Conservation (phyloP, 2,329 filamentous ascomycete species). For the Furcasterigmium furcatum region DNA sequence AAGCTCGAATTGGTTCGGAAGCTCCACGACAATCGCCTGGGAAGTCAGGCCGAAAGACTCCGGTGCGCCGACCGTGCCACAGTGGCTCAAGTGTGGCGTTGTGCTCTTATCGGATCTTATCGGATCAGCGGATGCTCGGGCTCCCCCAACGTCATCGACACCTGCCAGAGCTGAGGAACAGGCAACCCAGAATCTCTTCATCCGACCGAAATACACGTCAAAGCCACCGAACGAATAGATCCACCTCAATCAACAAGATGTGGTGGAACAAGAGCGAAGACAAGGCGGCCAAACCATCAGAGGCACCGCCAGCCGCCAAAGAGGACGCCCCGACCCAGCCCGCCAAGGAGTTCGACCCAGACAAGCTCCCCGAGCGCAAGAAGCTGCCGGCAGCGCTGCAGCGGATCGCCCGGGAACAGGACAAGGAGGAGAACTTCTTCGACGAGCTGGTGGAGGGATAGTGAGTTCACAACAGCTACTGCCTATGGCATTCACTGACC, state of each 20-base stretch:
- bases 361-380: constrained; percentile 43
- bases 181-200: neutral
- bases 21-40: constrained; percentile 7
- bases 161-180: neutral
- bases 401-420: constrained; percentile 53
- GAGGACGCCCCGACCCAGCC: constrained; percentile 22
- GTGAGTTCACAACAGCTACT: too few relatives aligned
- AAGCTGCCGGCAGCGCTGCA: constrained; percentile 55
- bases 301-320: constrained; percentile 14
- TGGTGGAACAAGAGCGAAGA: constrained; percentile 41
- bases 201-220: neutral
- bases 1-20: constrained; percentile 15
- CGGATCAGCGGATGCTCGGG: neutral
- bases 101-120: neutral
- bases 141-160: neutral
- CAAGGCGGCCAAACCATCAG: constrained; percentile 23
- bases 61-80: neutral
- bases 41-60: constrained; percentile 6
- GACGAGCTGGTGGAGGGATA: constrained; percentile 76
- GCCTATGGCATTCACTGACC: constrained; percentile 11
- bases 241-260: constrained; percentile 20
- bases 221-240: neutral
- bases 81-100: neutral
- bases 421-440: constrained; percentile 69
- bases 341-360: constrained; percentile 33